phyloP scores from a whole-genome alignment of 345 rosid genomes.

The Lepidium aucheri region DNA sequence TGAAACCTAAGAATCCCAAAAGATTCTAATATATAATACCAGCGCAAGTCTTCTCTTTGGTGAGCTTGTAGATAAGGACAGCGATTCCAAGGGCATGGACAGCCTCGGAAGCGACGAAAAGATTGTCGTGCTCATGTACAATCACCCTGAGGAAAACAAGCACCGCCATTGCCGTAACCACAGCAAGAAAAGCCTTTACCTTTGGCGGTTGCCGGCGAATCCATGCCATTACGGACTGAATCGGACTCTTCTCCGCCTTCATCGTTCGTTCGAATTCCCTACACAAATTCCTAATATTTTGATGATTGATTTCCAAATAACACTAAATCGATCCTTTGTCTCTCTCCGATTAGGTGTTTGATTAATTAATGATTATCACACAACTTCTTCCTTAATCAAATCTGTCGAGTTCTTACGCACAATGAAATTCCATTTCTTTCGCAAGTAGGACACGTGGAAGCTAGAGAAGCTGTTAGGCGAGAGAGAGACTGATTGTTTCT shows the following conservation, averaged over 20 bases:
- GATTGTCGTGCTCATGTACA: constrained; percentile 82
- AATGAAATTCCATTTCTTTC: constrained; percentile 21
- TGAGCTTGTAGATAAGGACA: constrained; percentile 82
- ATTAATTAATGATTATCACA: constrained; percentile 3
- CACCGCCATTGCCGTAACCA: constrained; percentile 46
- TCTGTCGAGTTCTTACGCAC: constrained; percentile 5
- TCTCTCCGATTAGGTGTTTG: neutral
- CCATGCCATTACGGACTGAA: constrained; percentile 57
- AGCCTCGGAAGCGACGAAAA: constrained; percentile 80
- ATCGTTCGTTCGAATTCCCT: constrained; percentile 13
- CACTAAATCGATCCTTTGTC: neutral
- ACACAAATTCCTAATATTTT: neutral
- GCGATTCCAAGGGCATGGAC: constrained; percentile 75
- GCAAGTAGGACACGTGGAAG: constrained; percentile 27
- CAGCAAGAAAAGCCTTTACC: constrained; percentile 55
- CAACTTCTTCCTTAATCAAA: constrained; percentile 24
- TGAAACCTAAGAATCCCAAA: neutral
- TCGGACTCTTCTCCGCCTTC: constrained; percentile 53
- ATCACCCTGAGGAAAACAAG: constrained; percentile 60
- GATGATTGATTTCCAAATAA: neutral
- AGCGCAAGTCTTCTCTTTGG: constrained; percentile 83
- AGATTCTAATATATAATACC: constrained; percentile 24
- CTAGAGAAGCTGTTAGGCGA: constrained; percentile 12
- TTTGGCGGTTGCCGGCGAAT: constrained; percentile 77
- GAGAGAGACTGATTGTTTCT: constrained; percentile 21